Percentiles rank a stretch among this genome's conserved stretches.
Conservation (phyloP, 1,284 basidiomycete genomes). For the Fomitopsis pinicola region DNA sequence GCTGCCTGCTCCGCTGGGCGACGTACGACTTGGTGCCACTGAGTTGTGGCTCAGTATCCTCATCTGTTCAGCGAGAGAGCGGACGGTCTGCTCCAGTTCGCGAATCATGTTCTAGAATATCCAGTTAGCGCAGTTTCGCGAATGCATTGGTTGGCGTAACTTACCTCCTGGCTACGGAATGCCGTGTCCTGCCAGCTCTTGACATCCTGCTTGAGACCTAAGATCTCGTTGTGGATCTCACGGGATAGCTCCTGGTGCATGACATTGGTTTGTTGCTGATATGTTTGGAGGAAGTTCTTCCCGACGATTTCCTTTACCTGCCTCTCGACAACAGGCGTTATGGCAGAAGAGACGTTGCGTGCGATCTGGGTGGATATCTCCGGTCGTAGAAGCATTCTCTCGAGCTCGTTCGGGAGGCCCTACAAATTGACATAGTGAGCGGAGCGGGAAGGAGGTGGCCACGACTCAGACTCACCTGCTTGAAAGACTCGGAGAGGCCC, state of each 20-base stretch:
- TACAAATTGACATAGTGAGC: constrained; percentile 25
- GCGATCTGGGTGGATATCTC: constrained; percentile 73
- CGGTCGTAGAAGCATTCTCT: constrained; percentile 69
- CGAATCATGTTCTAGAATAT: constrained; percentile 58
- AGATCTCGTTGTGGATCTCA: constrained; percentile 70
- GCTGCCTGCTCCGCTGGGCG: constrained; percentile 31
- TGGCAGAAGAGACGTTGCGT: constrained; percentile 58
- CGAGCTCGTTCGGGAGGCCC: constrained; percentile 73
- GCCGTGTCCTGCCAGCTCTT: constrained; percentile 75
- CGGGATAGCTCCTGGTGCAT: constrained; percentile 76
- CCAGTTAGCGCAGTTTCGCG: neutral
- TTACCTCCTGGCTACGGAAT: constrained; percentile 70
- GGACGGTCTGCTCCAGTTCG: constrained; percentile 72
- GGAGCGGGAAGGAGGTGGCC: neutral
- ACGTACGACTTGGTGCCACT: constrained; percentile 35
- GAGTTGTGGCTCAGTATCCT: constrained; percentile 66
- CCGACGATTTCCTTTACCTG: constrained; percentile 76
- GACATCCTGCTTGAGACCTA: constrained; percentile 70
- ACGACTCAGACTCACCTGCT: constrained; percentile 46
- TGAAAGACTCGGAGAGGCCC: constrained; percentile 67
- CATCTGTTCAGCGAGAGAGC: constrained; percentile 70
- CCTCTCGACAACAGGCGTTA: constrained; percentile 71
- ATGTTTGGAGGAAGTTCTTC: constrained; percentile 69
- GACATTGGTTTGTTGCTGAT: constrained; percentile 60
- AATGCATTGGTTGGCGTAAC: constrained; percentile 16